Base-by-base conservation (phyloP, 164 flowering plant genomes). In the Hamamelis virginiana region DNA sequence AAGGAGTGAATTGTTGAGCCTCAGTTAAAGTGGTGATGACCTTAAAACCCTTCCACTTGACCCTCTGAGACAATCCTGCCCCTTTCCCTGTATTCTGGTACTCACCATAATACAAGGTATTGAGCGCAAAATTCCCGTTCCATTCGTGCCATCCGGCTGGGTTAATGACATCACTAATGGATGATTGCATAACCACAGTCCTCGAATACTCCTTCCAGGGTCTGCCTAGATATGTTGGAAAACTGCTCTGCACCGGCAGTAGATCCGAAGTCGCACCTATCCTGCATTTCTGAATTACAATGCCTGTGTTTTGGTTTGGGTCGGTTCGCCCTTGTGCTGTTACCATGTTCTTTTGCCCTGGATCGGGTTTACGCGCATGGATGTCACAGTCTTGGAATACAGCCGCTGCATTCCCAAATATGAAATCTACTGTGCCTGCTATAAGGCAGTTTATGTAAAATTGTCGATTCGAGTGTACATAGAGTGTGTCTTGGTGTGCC, bases 401-500 rank as follows among this genome's bases (percentile, higher is more conserved):
- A 3, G 73, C 88, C 0, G 94, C 97, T 0, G 84, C 85, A 53
- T 91, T 91, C 57, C 97, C 97, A 62, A 91, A 89, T 64, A 91
- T 91, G 80, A 91, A 91, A 59, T 91, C 97, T 3, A 91, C 91
- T 0, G 93, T 89, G 67, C 94, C 97, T 0, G 77, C 73, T 8
- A 91, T 62, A 18, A 83, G 59, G 76, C 92, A 87, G 1, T 76
- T 43, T n/a, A 78, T 60, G 83, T 70, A 91, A 81, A 86, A 91
- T 23, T 91, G 92, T 11, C 97, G 91, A 57, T 84, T 88, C 62
- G 86, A 77, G 80, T 92, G 95, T 25, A 84, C 92, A 70, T 91
- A 91, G 62, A 91, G 96, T 8, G 94, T 82, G 84, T 93, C 98
- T 69, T 93, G 98, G 79, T 87, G 91, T 1, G 90, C 98, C 0